Evolutionary conservation across 148 eudicot genomes (phyloP).

Genomic region (Heliosperma pusillum): DNA sequence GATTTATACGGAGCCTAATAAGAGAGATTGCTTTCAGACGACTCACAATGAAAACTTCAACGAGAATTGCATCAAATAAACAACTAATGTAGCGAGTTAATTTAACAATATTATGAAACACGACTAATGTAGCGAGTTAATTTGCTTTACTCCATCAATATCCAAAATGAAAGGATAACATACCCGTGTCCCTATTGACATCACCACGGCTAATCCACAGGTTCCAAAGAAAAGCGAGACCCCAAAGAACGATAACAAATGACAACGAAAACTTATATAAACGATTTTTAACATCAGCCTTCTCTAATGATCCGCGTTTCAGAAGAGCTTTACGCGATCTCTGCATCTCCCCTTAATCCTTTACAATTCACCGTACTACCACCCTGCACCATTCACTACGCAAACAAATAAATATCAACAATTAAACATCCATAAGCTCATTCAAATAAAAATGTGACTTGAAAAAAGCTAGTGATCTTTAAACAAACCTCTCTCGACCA

Average conservation of each 20-base stretch:
- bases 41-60: too few species aligned
- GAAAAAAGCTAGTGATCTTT: constrained; percentile 5
- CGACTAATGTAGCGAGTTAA: not conserved
- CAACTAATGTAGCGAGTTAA: too few species aligned
- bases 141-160: too few species aligned
- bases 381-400: constrained; percentile 13
- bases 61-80: too few species aligned
- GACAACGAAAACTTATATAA: constrained; percentile 66
- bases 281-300: constrained; percentile 42
- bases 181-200: constrained; percentile 61
- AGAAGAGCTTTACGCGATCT: constrained; percentile 96
- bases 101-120: too few species aligned
- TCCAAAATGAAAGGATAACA: constrained; percentile 7
- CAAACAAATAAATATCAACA: not conserved
- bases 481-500: not conserved
- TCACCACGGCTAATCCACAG: constrained; percentile 69
- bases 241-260: constrained; percentile 62
- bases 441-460: not conserved
- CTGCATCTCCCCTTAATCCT: constrained; percentile 80
- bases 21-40: too few species aligned
- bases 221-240: constrained; percentile 59
- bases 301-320: constrained; percentile 60
- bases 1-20: too few species aligned
- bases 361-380: constrained; percentile 12
- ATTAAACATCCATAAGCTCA: not conserved